Conservation (phyloP, 2,329 filamentous ascomycete species). For the Clonostachys chloroleuca region DNA sequence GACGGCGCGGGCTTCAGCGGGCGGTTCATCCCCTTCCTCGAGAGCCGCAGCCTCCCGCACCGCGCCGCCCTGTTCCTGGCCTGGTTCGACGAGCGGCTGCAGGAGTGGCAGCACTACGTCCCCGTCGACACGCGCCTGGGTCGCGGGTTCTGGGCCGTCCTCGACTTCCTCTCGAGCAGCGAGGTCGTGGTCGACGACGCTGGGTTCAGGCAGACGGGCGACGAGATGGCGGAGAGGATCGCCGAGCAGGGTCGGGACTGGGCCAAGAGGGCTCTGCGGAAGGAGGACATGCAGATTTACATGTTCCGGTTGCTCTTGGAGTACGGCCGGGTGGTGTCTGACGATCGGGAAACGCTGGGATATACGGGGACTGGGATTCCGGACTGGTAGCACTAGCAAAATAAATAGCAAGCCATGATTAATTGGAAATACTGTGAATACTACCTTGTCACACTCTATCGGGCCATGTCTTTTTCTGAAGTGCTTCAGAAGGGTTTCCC, state of each 20-base stretch:
- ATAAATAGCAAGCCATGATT: too few species aligned
- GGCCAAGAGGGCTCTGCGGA: constrained; percentile 52
- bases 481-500: too few species aligned
- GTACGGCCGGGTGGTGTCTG: constrained; percentile 62
- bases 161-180: constrained; percentile 10
- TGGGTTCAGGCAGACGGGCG: constrained; percentile 1
- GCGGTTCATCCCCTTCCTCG: constrained; percentile 63
- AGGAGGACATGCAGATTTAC: constrained; percentile 72
- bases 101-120: constrained; percentile 60
- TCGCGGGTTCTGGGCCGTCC: constrained; percentile 58
- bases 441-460: too few species aligned
- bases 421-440: too few species aligned
- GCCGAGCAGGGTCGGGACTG: constrained; percentile 41
- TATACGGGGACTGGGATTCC: constrained; percentile 7
- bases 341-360: constrained; percentile 34
- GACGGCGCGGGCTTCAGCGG: constrained; percentile 66
- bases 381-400: not conserved
- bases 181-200: constrained; percentile 19
- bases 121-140: constrained; percentile 47
- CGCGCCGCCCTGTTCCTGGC: constrained; percentile 58
- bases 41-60: constrained; percentile 60
- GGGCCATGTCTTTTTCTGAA: too few species aligned
- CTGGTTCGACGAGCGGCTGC: constrained; percentile 59
- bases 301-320: constrained; percentile 68
- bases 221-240: constrained; percentile 9